Evolutionary conservation across 176 grass and related monocot species (phyloP).

Genomic region (Sorghum bicolor): DNA sequence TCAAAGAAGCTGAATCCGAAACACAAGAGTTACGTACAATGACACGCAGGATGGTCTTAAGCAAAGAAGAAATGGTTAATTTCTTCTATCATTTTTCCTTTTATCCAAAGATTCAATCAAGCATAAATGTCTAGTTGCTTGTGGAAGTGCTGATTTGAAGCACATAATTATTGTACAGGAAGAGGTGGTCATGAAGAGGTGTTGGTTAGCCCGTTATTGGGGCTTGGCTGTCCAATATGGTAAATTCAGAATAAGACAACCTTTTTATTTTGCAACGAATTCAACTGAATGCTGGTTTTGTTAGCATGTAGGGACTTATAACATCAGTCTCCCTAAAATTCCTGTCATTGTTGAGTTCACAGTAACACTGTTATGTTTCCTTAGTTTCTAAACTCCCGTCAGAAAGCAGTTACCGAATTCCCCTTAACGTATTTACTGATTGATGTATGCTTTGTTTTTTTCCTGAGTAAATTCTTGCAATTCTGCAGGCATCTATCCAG

Average conservation of each 20-base stretch:
- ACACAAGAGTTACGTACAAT: constrained; percentile 66
- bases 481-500: constrained; percentile 73
- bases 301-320: background rate
- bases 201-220: constrained; percentile 97
- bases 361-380: background rate
- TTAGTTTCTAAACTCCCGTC: constrained; percentile 10
- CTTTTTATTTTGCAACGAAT: background rate
- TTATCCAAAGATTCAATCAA: constrained; percentile 3
- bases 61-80: constrained; percentile 83
- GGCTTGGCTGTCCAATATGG: constrained; percentile 81
- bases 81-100: background rate
- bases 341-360: background rate
- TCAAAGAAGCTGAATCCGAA: constrained; percentile 75
- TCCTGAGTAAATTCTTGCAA: constrained; percentile 19
- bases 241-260: constrained; percentile 30
- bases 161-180: constrained; percentile 44
- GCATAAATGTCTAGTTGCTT: constrained; percentile 3
- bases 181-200: constrained; percentile 91
- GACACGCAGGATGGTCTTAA: constrained; percentile 87
- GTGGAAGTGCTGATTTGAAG: constrained; percentile 19
- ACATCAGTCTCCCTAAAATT: background rate
- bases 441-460: background rate
- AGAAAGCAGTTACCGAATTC: background rate
- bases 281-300: background rate
- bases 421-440: background rate